Evolutionary conservation across 2,329 filamentous ascomycete species (phyloP).

Genomic region (Aspergillus tanneri): DNA sequence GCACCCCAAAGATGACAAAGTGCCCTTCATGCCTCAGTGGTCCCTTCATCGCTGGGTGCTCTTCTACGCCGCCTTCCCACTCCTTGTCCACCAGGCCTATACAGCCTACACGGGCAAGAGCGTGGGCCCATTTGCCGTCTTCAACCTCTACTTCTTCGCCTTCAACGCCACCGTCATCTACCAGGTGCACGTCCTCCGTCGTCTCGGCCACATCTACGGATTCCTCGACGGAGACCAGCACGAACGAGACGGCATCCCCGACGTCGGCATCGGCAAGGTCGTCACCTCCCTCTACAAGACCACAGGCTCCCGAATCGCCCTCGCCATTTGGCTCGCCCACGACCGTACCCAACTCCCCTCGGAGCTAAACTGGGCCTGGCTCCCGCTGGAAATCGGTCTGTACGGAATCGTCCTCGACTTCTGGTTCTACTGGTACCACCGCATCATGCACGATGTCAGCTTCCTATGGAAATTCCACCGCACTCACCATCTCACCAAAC

Average conservation of each 20-base stretch:
- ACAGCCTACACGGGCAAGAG: slow-evolving; percentile 4
- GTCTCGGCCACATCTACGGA: slow-evolving; percentile 8
- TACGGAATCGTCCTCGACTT: slow-evolving; percentile 18
- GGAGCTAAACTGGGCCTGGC: slow-evolving; percentile 1
- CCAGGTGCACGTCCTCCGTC: slow-evolving; percentile 9
- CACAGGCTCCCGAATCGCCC: slow-evolving; percentile 1
- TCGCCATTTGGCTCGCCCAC: slow-evolving; percentile 8
- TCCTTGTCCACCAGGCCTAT: slow-evolving; percentile 10
- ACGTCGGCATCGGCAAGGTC: slow-evolving; percentile 10
- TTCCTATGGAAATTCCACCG: slow-evolving; percentile 15
- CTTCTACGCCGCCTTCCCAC: slow-evolving; percentile 4
- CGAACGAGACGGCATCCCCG: slow-evolving; percentile 14
- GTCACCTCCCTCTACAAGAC: slow-evolving; percentile 8
- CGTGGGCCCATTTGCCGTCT: slow-evolving; percentile 5
- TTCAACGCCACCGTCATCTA: slow-evolving; percentile 9
- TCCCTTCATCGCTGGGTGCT: slow-evolving; percentile 7
- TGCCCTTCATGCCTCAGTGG: slow-evolving; percentile 14
- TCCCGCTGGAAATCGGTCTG: slow-evolving; percentile 8
- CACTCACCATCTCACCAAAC: slow-evolving; percentile 17
- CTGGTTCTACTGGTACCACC: slow-evolving; percentile 18
- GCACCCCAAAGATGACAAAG: not conserved
- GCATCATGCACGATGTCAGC: slow-evolving; percentile 10
- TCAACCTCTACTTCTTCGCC: slow-evolving; percentile 13
- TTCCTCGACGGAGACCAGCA: slow-evolving; percentile 15
- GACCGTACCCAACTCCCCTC: not conserved